Evolutionary conservation across 164 flowering plant species (phyloP).

Genomic region (Liriodendron chinense): DNA sequence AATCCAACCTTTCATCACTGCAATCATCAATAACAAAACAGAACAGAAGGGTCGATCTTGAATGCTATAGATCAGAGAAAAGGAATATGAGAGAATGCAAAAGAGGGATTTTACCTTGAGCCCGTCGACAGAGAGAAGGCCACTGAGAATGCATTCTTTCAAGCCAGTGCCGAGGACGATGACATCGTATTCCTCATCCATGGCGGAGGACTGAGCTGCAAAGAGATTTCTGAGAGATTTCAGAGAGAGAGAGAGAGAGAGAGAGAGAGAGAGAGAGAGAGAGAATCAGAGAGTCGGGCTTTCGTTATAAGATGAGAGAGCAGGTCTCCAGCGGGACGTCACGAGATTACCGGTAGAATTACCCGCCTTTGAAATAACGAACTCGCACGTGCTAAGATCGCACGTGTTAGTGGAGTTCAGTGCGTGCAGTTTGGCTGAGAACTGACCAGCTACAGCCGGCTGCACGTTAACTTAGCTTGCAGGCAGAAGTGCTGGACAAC

Average conservation of each 20-base stretch:
- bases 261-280: constrained; percentile 4
- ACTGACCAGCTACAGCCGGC: too few species aligned
- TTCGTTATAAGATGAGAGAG: background rate
- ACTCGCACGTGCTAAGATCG: background rate
- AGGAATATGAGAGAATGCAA: background rate
- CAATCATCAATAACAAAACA: background rate
- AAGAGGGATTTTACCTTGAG: constrained; percentile 15
- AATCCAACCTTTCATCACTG: too few species aligned
- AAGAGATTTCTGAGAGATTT: background rate
- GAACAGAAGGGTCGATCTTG: background rate
- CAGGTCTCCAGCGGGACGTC: constrained; percentile 16
- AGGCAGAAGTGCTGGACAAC: too few species aligned
- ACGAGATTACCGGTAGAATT: constrained; percentile 13
- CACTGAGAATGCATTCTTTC: constrained; percentile 34
- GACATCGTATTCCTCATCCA: constrained; percentile 35
- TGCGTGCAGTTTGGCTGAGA: background rate
- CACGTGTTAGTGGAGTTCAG: background rate
- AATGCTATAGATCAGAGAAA: background rate
- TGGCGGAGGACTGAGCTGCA: constrained; percentile 7
- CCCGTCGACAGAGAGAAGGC: constrained; percentile 29
- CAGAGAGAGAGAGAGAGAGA: background rate
- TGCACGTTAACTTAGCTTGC: too few species aligned
- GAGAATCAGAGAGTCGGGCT: background rate
- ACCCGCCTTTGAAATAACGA: constrained; percentile 9
- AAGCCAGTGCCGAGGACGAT: constrained; percentile 28